Conservation (phyloP, 495 filamentous ascomycete genomes). For the Xylaria nigripes region DNA sequence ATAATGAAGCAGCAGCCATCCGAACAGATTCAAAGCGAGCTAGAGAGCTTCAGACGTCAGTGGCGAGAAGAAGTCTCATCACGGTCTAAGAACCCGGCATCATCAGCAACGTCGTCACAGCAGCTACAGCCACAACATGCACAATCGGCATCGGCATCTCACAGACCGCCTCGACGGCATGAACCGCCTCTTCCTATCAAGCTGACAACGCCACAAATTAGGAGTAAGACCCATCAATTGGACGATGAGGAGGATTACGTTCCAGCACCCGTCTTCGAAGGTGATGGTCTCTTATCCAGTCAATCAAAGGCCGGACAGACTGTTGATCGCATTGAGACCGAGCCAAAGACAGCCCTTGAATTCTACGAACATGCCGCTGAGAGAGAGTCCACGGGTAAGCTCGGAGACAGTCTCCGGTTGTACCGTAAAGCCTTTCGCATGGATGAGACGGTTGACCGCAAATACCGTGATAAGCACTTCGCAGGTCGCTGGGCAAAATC, state of each 20-base stretch:
- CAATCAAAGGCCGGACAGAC: slow-evolving; percentile 13
- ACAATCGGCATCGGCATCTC: neutral
- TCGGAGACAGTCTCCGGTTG: slow-evolving; percentile 82
- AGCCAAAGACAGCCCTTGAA: slow-evolving; percentile 74
- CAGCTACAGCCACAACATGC: neutral
- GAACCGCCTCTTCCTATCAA: slow-evolving; percentile 14
- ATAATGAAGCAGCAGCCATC: slow-evolving; percentile 13
- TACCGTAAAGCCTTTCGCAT: slow-evolving; percentile 90
- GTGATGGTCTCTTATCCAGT: slow-evolving; percentile 13
- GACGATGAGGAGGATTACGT: slow-evolving; percentile 35
- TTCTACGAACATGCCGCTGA: slow-evolving; percentile 91
- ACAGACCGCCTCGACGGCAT: slow-evolving; percentile 19
- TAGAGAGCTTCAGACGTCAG: slow-evolving; percentile 71
- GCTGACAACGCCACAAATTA: slow-evolving; percentile 8
- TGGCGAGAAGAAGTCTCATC: slow-evolving; percentile 71
- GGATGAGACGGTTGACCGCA: slow-evolving; percentile 72
- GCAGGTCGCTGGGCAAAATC: slow-evolving; percentile 45
- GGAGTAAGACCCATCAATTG: slow-evolving; percentile 7
- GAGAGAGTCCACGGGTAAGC: slow-evolving; percentile 69
- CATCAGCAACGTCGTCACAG: neutral
- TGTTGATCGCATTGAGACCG: slow-evolving; percentile 22
- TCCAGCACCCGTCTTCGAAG: slow-evolving; percentile 32
- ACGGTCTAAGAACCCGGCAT: slow-evolving; percentile 34
- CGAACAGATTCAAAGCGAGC: slow-evolving; percentile 51
- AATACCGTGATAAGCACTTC: slow-evolving; percentile 87